These are phyloP conservation scores for Lepidopterella palustris DNA, from an alignment of 495 filamentous ascomycete species.

Conservation along the genomic window DNA sequence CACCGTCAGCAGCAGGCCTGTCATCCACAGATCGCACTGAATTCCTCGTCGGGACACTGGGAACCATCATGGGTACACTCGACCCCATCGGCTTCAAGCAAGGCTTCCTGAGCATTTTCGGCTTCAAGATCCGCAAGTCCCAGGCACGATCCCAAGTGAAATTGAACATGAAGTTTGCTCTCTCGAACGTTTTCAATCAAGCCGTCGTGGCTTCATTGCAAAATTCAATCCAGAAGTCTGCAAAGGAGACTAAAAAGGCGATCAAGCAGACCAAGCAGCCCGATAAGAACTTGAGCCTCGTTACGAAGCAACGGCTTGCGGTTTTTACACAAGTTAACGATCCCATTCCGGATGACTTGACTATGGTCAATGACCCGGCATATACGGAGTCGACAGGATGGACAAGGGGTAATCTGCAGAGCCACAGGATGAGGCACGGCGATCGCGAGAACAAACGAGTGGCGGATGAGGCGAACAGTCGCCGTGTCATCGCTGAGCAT, in stretches of 20 bases:
- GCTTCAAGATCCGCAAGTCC: background rate
- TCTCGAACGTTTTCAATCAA: background rate
- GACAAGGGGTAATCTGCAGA: background rate
- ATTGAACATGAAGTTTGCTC: background rate
- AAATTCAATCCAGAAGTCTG: background rate
- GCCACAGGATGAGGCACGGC: background rate
- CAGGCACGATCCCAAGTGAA: background rate
- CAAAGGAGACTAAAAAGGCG: background rate
- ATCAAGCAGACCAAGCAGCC: constrained; percentile 5
- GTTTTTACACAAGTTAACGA: background rate
- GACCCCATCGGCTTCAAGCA: background rate
- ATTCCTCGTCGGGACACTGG: background rate
- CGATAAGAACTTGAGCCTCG: background rate
- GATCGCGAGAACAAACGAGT: background rate
- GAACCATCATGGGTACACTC: background rate
- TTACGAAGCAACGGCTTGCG: background rate
- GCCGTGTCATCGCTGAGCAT: background rate
- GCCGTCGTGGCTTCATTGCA: background rate
- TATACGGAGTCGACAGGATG: background rate
- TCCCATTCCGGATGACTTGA: background rate
- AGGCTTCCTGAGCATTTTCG: background rate
- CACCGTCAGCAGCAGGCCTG: background rate
- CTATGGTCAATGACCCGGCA: background rate
- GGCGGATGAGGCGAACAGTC: background rate
- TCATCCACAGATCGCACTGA: background rate